Conservation (phyloP, 805 yeast genomes). For the Candida maris region DNA sequence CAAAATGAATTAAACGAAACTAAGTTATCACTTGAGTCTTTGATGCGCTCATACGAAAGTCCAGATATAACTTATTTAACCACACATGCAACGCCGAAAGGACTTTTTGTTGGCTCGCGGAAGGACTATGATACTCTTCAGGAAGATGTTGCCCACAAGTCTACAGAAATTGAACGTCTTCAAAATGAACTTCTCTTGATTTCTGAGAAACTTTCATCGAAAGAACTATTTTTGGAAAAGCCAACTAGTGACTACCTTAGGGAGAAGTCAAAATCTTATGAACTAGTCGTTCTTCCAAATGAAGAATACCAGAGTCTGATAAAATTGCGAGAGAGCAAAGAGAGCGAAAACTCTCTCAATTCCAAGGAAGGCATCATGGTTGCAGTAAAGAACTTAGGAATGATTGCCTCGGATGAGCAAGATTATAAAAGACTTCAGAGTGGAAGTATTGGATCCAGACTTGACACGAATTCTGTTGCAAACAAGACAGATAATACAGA, state of each 20-base stretch:
- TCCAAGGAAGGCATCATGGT: not conserved
- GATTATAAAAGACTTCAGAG: not conserved
- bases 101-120: not conserved
- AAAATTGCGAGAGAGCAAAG: not conserved
- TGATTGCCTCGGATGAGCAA: slow-evolving; percentile 2
- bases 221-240: slow-evolving; percentile 6
- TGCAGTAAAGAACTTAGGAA: not conserved
- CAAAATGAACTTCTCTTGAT: not conserved
- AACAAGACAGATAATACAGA: no score
- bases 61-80: not conserved
- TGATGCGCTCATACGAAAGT: not conserved
- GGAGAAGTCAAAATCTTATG: slow-evolving; percentile 14
- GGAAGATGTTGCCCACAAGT: not conserved
- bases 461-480: no score
- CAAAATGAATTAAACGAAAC: not conserved
- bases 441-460: no score
- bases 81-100: not conserved
- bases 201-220: slow-evolving; percentile 9
- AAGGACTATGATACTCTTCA: not conserved
- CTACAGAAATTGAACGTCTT: not conserved
- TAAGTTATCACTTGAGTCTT: not conserved
- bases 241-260: slow-evolving; percentile 20
- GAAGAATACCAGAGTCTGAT: not conserved
- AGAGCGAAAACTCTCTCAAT: not conserved
- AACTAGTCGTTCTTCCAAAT: slow-evolving; percentile 19